A percentile compares a stretch with the other conserved stretches of the same genome.
Evolutionary conservation across 331 rosid species (phyloP).

Genomic region (Telfairia occidentalis): DNA sequence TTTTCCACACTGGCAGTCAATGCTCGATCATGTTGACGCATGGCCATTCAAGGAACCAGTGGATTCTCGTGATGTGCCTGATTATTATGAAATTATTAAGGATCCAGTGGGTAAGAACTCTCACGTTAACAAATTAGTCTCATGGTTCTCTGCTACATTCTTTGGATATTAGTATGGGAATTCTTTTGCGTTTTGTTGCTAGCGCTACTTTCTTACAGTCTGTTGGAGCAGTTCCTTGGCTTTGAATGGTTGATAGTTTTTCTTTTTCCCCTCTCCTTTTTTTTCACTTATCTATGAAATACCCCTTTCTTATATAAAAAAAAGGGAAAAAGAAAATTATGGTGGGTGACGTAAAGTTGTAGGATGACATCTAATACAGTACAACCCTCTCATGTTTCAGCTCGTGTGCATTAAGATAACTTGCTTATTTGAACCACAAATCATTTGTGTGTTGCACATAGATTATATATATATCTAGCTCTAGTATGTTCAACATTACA

Average conservation of each 20-base stretch:
- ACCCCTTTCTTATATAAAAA: neutral
- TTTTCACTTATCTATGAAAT: neutral
- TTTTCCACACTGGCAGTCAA: slow-evolving; percentile 35
- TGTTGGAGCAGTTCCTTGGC: neutral
- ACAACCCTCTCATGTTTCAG: neutral
- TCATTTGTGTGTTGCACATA: too few relatives aligned
- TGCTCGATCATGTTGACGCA: slow-evolving; percentile 75
- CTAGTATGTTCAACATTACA: too few relatives aligned
- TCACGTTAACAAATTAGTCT: neutral
- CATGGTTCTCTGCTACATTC: neutral
- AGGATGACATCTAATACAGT: neutral
- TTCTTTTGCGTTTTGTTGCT: neutral
- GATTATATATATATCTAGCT: too few relatives aligned
- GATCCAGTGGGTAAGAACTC: slow-evolving; percentile 78
- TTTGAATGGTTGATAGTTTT: neutral
- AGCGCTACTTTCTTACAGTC: neutral
- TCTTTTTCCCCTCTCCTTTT: neutral
- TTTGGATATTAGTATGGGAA: neutral
- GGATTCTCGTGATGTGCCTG: slow-evolving; percentile 86
- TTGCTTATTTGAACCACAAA: too few relatives aligned
- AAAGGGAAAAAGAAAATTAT: neutral
- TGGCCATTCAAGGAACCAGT: slow-evolving; percentile 99
- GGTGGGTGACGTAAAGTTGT: neutral
- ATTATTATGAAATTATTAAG: slow-evolving; percentile 87
- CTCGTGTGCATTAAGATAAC: neutral